Evolutionary conservation across 2,329 filamentous ascomycete species (phyloP).

Genomic region (Sporothrix phasma): DNA sequence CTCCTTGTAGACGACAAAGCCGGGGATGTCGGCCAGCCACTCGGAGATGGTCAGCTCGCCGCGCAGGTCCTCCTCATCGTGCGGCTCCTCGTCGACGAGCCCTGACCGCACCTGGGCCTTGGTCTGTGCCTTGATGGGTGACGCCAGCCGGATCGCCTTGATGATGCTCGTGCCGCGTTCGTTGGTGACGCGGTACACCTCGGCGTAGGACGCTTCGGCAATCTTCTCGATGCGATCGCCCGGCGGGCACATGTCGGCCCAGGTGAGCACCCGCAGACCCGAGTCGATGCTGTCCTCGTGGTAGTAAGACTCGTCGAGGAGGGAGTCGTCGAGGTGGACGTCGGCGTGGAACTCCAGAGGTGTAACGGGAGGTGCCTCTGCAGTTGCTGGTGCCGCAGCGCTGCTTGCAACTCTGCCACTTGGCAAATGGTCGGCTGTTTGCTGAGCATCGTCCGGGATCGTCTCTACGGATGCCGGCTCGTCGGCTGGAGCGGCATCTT

Average conservation of each 20-base stretch:
- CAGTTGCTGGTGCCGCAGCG: not conserved
- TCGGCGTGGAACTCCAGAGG: not conserved
- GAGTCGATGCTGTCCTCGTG: slow-evolving; percentile 17
- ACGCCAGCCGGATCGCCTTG: slow-evolving; percentile 51
- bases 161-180: slow-evolving; percentile 52
- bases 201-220: slow-evolving; percentile 56
- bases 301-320: slow-evolving; percentile 5
- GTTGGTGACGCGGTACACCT: slow-evolving; percentile 55
- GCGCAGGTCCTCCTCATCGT: slow-evolving; percentile 42
- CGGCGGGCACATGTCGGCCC: slow-evolving; percentile 47
- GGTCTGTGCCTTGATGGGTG: slow-evolving; percentile 48
- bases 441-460: not conserved
- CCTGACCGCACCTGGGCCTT: slow-evolving; percentile 44
- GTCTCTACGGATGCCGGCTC: not conserved
- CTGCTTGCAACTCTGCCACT: not conserved
- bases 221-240: slow-evolving; percentile 50
- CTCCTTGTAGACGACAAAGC: slow-evolving; percentile 57
- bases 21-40: slow-evolving; percentile 52
- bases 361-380: not conserved
- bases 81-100: slow-evolving; percentile 50
- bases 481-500: not conserved
- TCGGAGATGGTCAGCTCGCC: slow-evolving; percentile 55
- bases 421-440: not conserved
- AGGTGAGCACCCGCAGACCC: slow-evolving; percentile 37
- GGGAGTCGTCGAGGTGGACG: slow-evolving; percentile 8